phyloP scores from a whole-genome alignment of 202 grass and related monocot genomes.

The Panicum hallii region DNA sequence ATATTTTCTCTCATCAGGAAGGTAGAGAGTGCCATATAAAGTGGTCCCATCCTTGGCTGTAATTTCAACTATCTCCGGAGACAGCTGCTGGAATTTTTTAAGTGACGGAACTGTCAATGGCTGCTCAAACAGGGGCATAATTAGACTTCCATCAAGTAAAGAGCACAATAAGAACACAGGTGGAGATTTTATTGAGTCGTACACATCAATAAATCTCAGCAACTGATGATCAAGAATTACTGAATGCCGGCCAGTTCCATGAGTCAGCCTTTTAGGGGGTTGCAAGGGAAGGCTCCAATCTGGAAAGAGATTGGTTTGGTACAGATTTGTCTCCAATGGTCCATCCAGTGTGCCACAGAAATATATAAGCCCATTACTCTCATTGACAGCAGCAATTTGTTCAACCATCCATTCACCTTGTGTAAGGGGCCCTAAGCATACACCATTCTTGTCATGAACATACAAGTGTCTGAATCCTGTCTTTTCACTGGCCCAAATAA shows the following conservation, averaged over 20 bases:
- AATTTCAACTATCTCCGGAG: constrained; percentile 90
- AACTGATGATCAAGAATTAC: constrained; percentile 97
- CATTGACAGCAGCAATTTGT: constrained; percentile 93
- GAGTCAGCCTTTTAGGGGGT: constrained; percentile 81
- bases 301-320: constrained; percentile 76
- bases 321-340: constrained; percentile 87
- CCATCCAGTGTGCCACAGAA: constrained; percentile 89
- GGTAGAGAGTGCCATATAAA: constrained; percentile 86
- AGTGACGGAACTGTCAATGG: constrained; percentile 60
- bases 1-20: constrained; percentile 84
- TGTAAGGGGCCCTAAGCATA: constrained; percentile 85
- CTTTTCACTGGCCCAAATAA: constrained; percentile 98
- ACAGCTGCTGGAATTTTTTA: constrained; percentile 75
- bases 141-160: constrained; percentile 85
- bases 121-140: constrained; percentile 88
- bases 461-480: constrained; percentile 97
- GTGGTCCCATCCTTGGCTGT: constrained; percentile 75
- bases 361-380: constrained; percentile 82
- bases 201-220: constrained; percentile 91
- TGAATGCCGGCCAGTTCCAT: constrained; percentile 76
- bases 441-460: constrained; percentile 78
- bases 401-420: constrained; percentile 97
- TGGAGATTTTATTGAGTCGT: constrained; percentile 84
- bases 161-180: constrained; percentile 83
- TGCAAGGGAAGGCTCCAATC: constrained; percentile 76